Evolutionary conservation across 805 yeast genomes (phyloP).

Genomic region (Cyberlindnera bimundalis): DNA sequence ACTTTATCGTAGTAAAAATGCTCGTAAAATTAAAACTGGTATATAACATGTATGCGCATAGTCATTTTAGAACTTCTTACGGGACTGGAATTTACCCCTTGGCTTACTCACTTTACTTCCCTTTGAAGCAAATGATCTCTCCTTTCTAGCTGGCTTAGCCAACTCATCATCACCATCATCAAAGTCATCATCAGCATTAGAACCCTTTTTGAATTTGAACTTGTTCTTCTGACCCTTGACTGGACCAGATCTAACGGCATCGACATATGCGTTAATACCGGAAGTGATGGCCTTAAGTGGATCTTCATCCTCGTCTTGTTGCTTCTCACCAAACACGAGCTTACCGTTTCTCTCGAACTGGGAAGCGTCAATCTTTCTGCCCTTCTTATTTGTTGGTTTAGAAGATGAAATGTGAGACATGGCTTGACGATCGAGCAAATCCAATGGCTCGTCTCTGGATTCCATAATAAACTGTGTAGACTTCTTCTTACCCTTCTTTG

Average conservation of each 20-base stretch:
- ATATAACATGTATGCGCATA: too few species aligned
- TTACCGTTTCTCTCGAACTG: slow-evolving; percentile 52
- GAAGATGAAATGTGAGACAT: slow-evolving; percentile 87
- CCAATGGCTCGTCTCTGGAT: slow-evolving; percentile 74
- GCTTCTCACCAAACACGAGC: slow-evolving; percentile 54
- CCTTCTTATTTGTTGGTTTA: slow-evolving; percentile 63
- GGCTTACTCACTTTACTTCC: slow-evolving; percentile 27
- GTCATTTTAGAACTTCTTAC: slow-evolving; percentile 50
- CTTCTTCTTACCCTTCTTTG: slow-evolving; percentile 27
- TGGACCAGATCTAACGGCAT: slow-evolving; percentile 91
- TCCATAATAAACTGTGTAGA: slow-evolving; percentile 71
- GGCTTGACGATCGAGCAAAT: slow-evolving; percentile 81
- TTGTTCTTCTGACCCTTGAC: slow-evolving; percentile 90
- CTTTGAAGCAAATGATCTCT: slow-evolving; percentile 11
- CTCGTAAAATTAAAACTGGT: neutral
- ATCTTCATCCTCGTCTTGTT: slow-evolving; percentile 38
- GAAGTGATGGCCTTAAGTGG: slow-evolving; percentile 42
- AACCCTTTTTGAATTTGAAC: slow-evolving; percentile 77
- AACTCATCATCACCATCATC: slow-evolving; percentile 36
- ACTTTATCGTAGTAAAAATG: too few species aligned
- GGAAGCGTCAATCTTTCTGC: slow-evolving; percentile 38
- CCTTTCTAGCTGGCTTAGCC: slow-evolving; percentile 17
- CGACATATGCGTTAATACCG: slow-evolving; percentile 89
- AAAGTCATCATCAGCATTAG: slow-evolving; percentile 51
- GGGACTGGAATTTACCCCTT: slow-evolving; percentile 41